A percentile compares a stretch with the other conserved stretches of the same genome.
Conservation (phyloP, 2,329 filamentous ascomycete species). For the Cladosporium sp. region DNA sequence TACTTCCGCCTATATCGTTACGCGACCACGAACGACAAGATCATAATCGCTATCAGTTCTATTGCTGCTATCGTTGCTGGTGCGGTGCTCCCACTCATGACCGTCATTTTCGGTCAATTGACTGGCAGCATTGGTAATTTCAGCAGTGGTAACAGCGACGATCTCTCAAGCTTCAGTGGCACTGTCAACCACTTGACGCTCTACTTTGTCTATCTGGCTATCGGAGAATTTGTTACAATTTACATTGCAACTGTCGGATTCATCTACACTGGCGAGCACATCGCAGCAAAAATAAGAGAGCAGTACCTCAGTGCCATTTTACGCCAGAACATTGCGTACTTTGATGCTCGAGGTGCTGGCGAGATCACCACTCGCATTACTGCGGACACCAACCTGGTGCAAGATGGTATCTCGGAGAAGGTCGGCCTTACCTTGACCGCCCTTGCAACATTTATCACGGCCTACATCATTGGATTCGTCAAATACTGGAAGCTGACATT, state of each 20-base stretch:
- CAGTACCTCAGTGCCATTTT: constrained; percentile 81
- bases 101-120: constrained; percentile 72
- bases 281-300: constrained; percentile 59
- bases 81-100: constrained; percentile 43
- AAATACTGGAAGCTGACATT: constrained; percentile 92
- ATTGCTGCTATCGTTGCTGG: constrained; percentile 40
- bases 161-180: constrained; percentile 55
- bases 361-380: constrained; percentile 95
- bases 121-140: constrained; percentile 70
- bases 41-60: constrained; percentile 45
- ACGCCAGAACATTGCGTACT: constrained; percentile 87
- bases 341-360: constrained; percentile 88
- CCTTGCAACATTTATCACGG: constrained; percentile 79
- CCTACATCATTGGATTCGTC: constrained; percentile 87
- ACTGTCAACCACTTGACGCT: constrained; percentile 67
- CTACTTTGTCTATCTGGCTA: constrained; percentile 83
- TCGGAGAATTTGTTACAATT: constrained; percentile 75
- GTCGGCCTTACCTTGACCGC: constrained; percentile 75
- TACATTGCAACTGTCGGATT: constrained; percentile 85
- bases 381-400: constrained; percentile 87
- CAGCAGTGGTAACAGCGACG: constrained; percentile 28
- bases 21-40: constrained; percentile 44
- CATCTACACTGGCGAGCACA: constrained; percentile 64
- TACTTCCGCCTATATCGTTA: constrained; percentile 49
- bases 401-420: constrained; percentile 92